Evolutionary conservation across 148 eudicot species (phyloP).

Genomic region (Gaultheria prostrata): DNA sequence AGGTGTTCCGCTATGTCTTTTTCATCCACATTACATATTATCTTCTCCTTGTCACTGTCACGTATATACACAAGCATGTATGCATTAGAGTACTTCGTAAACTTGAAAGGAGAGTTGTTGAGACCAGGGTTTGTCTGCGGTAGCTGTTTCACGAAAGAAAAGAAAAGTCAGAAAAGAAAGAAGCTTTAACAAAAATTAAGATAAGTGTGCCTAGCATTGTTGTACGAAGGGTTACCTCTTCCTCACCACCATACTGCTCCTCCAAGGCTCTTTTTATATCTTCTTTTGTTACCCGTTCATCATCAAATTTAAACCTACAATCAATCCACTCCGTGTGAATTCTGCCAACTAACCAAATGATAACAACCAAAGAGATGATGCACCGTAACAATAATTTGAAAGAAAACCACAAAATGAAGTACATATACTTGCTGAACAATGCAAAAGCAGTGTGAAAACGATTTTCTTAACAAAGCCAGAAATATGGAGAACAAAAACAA

Average conservation of each 20-base stretch:
- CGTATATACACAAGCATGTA: slow-evolving; percentile 93
- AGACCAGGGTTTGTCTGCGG: slow-evolving; percentile 62
- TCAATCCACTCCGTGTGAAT: slow-evolving; percentile 4
- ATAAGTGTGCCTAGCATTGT: neutral
- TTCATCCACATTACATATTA: slow-evolving; percentile 84
- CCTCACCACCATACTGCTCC: slow-evolving; percentile 96
- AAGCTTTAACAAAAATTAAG: neutral
- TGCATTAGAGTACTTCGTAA: slow-evolving; percentile 85
- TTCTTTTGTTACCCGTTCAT: slow-evolving; percentile 91
- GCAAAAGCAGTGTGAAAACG: neutral
- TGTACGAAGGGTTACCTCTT: slow-evolving; percentile 51
- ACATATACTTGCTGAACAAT: neutral
- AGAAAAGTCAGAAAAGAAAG: slow-evolving; percentile 5
- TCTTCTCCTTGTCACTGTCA: slow-evolving; percentile 84
- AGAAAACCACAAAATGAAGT: neutral
- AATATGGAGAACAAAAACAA: neutral
- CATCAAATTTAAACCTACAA: slow-evolving; percentile 86
- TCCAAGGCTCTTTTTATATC: slow-evolving; percentile 75
- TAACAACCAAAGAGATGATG: neutral
- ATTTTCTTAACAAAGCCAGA: neutral
- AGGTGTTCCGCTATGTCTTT: slow-evolving; percentile 89
- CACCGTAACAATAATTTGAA: neutral
- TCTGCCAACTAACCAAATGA: neutral
- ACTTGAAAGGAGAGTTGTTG: slow-evolving; percentile 66
- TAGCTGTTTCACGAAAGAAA: slow-evolving; percentile 38